Evolutionary conservation across 768 basidiomycete species (phyloP), one percentile per base, ranked within the genome.

Genomic region (Flagelloscypha sp.): DNA sequence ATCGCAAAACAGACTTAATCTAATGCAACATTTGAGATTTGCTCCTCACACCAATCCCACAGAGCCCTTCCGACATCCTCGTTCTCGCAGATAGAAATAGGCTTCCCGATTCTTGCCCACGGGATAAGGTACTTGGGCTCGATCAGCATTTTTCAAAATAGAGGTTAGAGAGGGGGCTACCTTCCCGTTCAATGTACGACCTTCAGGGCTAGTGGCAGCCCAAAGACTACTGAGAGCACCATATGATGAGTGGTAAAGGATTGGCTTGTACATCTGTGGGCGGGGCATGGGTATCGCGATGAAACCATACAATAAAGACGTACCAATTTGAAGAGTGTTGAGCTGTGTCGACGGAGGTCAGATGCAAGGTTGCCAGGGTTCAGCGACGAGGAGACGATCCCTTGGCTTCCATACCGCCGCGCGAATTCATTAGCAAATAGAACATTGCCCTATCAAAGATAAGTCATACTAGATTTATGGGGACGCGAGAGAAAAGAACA

Each of bases 351-450:
- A 10, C 7, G 18, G 15, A 56, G 19, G 3, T 49, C 50, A 1
- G 55, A 54, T 12, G 33, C 30, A 27, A 41, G 32, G 24, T 21
- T 18, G 27, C 37, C 65, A 12, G 66, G 66, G 33, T 70, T 59
- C 19, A 68, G 35, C 2, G 65, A 52, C 5, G 53, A 55, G 1
- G 67, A 65, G 4, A 66, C 47, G 21, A 69, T 59, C 6, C 67
- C 68, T 37, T 63, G 49, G 18, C 55, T 54, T 3, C 53, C 59
- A 45, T 66, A 68, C 36, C 63, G 50, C 27, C 61, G 46, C 4
- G 54, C 46, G 25, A 72, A 36, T 43, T 69, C 70, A 22, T 53
- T 54, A 4, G 66, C 38, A 35, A 68, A 55, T 0, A 71, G 45
- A 11, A 67, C 48, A 23, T 62, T 66, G 0, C 62, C 68, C 68